Percentiles rank a stretch among this genome's conserved stretches.
These are phyloP conservation scores for Elaeis oleifera DNA, from an alignment of 202 grass and related monocot species.

Conservation along the genomic window DNA sequence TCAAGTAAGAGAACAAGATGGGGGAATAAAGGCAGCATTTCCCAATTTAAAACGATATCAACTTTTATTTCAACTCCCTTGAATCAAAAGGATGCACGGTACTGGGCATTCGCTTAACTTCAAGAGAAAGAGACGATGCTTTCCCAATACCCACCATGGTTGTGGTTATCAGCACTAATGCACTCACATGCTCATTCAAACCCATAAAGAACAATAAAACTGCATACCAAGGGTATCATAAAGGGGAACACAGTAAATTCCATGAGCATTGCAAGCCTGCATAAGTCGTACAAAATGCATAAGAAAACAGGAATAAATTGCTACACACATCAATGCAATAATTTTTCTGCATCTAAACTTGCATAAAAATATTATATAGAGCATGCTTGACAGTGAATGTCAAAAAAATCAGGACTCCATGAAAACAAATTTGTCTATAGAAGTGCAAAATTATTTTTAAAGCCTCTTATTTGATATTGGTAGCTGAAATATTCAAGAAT, in stretches of 20 bases:
- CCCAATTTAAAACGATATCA: too few relatives aligned
- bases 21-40: too few relatives aligned
- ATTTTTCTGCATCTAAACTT: background rate
- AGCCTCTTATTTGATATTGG: too few relatives aligned
- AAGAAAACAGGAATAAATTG: conserved; percentile 1
- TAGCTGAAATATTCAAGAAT: too few relatives aligned
- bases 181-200: background rate
- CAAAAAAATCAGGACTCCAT: background rate
- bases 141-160: background rate
- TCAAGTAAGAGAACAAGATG: too few relatives aligned
- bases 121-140: background rate
- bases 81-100: too few relatives aligned
- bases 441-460: too few relatives aligned
- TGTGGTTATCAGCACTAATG: background rate
- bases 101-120: too few relatives aligned
- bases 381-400: background rate
- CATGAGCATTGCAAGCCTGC: conserved; percentile 75
- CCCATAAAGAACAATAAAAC: background rate
- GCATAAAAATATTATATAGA: background rate
- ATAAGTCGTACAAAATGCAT: conserved; percentile 9
- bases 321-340: background rate
- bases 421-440: background rate
- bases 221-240: conserved; percentile 68
- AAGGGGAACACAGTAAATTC: conserved; percentile 63
- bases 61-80: too few relatives aligned